Evolutionary conservation across 768 basidiomycete genomes (phyloP), one percentile per base, ranked within the genome.

Genomic region (Hortiboletus flavorubellus): DNA sequence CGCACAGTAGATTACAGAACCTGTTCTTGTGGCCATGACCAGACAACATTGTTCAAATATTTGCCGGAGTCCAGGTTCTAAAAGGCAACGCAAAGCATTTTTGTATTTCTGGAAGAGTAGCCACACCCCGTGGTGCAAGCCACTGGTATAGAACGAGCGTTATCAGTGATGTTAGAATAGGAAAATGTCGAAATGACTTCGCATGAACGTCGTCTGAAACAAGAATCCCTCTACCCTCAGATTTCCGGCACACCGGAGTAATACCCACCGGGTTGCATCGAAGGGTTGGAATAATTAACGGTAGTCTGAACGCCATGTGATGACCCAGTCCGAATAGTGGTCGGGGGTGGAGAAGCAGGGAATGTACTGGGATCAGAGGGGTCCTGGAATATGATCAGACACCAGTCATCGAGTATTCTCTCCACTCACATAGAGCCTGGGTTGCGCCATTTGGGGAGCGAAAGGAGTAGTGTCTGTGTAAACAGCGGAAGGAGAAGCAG

Each of bases 321-420:
- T 3, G 56, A 49, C 29, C 18, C 47, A 11, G 49, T 60, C 14
- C 40, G 40, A 12, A 56, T 23, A 43, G 60, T 64, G 10, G 58
- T 45, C 8, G 60, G 56, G 35, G 60, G 54, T 5, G 70, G 61
- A 7, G 71, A 59, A 40, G 53, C n/a, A 18, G 74, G 74, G 64
- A 74, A 73, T 41, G 72, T 74, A 31, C 64, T 68, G 11, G 73
- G 73, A 47, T 74, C 74, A 34, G 73, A 68, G 3, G 73, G 73
- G 31, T 74, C 66, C 73, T 74, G 38, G 14, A 18, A 50, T 16
- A 43, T 12, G 2, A n/a, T 59, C 34, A 63, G 50, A 62, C 16
- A 38, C 12, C 21, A 46, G 11, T 35, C 2, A 29, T 11, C 0
- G 3, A 26, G 23, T 9, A 35, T n/a, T 6, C 39, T 39, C 26